Conservation (phyloP, 2,329 filamentous ascomycete genomes). For the Dothidotthia symphoricarpi region DNA sequence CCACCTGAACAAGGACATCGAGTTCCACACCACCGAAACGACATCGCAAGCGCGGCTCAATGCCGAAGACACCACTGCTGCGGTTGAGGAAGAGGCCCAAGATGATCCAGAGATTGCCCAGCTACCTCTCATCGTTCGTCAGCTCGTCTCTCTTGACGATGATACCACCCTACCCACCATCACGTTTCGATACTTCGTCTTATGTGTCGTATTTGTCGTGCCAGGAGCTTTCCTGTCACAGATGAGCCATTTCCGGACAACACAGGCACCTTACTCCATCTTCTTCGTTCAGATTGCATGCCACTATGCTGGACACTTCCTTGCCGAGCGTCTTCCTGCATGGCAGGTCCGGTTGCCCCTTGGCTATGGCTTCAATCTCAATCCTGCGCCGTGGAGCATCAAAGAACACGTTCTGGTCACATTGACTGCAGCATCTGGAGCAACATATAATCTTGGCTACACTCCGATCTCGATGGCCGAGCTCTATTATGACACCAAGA, state of each 20-base stretch:
- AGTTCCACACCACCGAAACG: conserved; percentile 2
- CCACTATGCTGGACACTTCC: conserved; percentile 55
- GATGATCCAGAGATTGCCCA: conserved; percentile 40
- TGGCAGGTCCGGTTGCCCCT: conserved; percentile 51
- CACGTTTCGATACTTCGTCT: conserved; percentile 60
- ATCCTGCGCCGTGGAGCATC: conserved; percentile 57
- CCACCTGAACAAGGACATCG: conserved; percentile 2
- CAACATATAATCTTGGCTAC: conserved; percentile 41
- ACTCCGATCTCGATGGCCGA: conserved; percentile 56
- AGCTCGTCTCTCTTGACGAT: conserved; percentile 58
- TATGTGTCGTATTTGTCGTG: conserved; percentile 56
- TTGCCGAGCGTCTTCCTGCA: conserved; percentile 52
- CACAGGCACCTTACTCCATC: conserved; percentile 58
- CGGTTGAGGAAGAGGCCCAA: conserved; percentile 19
- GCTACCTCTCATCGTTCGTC: conserved; percentile 56
- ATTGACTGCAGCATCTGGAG: conserved; percentile 42
- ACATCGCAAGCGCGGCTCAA: conserved; percentile 5
- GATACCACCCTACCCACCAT: conserved; percentile 57
- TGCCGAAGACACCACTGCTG: conserved; percentile 6
- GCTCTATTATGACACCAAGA: conserved; percentile 55
- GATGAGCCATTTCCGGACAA: conserved; percentile 58
- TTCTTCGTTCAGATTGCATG: conserved; percentile 62
- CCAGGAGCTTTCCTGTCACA: conserved; percentile 59
- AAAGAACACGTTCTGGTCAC: conserved; percentile 60
- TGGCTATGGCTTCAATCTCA: conserved; percentile 52